Base-by-base conservation (phyloP, 2,329 filamentous ascomycete species). In the Atkinsonella hypoxylon region DNA sequence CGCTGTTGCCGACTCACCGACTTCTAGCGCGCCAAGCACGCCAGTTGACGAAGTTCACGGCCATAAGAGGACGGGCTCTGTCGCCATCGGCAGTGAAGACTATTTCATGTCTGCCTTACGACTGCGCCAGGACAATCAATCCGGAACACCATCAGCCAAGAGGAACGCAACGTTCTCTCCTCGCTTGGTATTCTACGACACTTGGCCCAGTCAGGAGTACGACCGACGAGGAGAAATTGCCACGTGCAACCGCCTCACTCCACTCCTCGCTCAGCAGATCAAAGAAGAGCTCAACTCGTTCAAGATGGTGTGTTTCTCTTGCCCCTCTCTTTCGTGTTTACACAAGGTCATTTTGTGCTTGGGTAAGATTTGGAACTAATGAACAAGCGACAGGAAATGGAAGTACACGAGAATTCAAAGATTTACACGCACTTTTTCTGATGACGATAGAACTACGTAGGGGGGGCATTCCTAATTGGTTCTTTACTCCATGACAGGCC, bases 381-480 rank as follows among this genome's bases (percentile, higher is more conserved):
- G 15, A 15, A 44, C 31, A 15, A 3, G 32, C 12, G 15, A 39
- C 55, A 97, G 93, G 93, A 98, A 74, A 98, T 98, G 93, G 93
- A 97, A 75, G 93, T 98, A 62, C 93, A 98, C 68, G 93, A 97
- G 71, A 88, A 85, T 67, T 97, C 93, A 58, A 98, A 97, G 75
- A 90, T 96, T 64, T 96, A 98, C 76, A 98, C 93, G 61, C 93
- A 98, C 78, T 98, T 98, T 79, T 97, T 98, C 77, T 98, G 81
- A 91, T 70, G 71, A 76, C 57, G 57, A 53, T 56, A 54, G 60
- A 52, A 10, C 31, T 40, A 56, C 48, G 57, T 39, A 50, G 32
- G 34, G 49, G 34, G 49, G 51, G 57, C 57, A 53, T 58, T 52
- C 56, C 52, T 57, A 59, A 54, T 51, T 57, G 53, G 58, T 61